These are phyloP conservation scores for Nakazawaea laoshanensis DNA, from an alignment of 805 yeast genomes.

Conservation along the genomic window DNA sequence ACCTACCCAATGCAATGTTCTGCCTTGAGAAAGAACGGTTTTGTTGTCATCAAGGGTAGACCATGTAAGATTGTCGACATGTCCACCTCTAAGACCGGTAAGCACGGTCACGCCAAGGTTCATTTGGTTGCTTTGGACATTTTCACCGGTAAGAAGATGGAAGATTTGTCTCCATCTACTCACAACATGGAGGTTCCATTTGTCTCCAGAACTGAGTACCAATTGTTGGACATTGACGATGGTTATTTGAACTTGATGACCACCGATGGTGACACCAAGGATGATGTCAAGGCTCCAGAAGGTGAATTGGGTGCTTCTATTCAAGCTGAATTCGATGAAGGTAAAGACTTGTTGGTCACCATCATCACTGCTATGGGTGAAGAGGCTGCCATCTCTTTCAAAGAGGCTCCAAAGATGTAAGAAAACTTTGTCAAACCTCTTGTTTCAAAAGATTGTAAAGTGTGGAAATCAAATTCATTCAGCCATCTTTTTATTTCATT, in stretches of 20 bases:
- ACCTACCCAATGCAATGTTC: conserved; percentile 99
- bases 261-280: conserved; percentile 97
- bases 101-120: conserved; percentile 99
- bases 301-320: conserved; percentile 94
- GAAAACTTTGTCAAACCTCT: conserved; percentile 2
- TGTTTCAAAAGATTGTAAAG: too few relatives aligned
- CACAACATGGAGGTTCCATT: conserved; percentile 99
- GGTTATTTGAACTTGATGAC: conserved; percentile 97
- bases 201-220: conserved; percentile 92
- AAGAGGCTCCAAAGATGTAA: conserved; percentile 86
- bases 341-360: conserved; percentile 95
- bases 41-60: conserved; percentile 97
- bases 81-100: conserved; percentile 99
- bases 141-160: conserved; percentile 98
- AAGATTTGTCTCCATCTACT: conserved; percentile 99
- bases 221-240: conserved; percentile 96
- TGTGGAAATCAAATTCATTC: too few relatives aligned
- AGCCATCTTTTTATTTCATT: too few relatives aligned
- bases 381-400: conserved; percentile 97
- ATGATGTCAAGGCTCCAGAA: conserved; percentile 97
- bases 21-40: conserved; percentile 99
- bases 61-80: conserved; percentile 99
- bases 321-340: conserved; percentile 92
- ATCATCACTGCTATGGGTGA: conserved; percentile 98
- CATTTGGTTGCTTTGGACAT: conserved; percentile 98